phyloP scores from a whole-genome alignment of 768 basidiomycete genomes.

The Mycena albidolilacea region DNA sequence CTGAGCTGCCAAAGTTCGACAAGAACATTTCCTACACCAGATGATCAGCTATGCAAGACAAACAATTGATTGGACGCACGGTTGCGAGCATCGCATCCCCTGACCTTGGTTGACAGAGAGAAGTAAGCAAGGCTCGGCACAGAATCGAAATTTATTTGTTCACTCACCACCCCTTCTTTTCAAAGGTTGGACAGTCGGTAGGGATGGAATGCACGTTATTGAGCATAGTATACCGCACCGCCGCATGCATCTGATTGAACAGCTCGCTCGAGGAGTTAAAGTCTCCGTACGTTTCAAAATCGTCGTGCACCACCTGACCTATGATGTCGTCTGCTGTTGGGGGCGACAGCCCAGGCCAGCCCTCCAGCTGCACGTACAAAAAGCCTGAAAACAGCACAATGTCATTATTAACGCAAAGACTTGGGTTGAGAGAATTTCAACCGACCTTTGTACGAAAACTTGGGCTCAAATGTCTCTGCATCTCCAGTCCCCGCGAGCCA shows the following conservation, averaged over 20 bases:
- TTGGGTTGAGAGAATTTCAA: background rate
- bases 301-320: slow-evolving; percentile 44
- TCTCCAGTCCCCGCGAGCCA: slow-evolving; percentile 43
- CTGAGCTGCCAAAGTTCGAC: slow-evolving; percentile 43
- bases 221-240: slow-evolving; percentile 39
- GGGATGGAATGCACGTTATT: slow-evolving; percentile 44
- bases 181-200: slow-evolving; percentile 47
- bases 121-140: background rate
- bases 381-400: slow-evolving; percentile 22
- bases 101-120: slow-evolving; percentile 16
- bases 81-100: slow-evolving; percentile 49
- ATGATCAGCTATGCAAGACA: too few relatives aligned
- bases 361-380: slow-evolving; percentile 41
- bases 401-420: background rate
- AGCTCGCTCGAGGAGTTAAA: slow-evolving; percentile 39
- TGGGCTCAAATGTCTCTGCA: slow-evolving; percentile 41
- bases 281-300: slow-evolving; percentile 34
- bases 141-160: background rate
- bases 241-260: slow-evolving; percentile 42
- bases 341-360: slow-evolving; percentile 38
- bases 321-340: slow-evolving; percentile 40
- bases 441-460: slow-evolving; percentile 43
- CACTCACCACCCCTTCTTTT: slow-evolving; percentile 48
- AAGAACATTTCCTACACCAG: slow-evolving; percentile 47
- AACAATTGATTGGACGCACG: slow-evolving; percentile 30